phyloP scores from a whole-genome alignment of 2,329 filamentous ascomycete species.

The Aspergillus transmontanensis region DNA sequence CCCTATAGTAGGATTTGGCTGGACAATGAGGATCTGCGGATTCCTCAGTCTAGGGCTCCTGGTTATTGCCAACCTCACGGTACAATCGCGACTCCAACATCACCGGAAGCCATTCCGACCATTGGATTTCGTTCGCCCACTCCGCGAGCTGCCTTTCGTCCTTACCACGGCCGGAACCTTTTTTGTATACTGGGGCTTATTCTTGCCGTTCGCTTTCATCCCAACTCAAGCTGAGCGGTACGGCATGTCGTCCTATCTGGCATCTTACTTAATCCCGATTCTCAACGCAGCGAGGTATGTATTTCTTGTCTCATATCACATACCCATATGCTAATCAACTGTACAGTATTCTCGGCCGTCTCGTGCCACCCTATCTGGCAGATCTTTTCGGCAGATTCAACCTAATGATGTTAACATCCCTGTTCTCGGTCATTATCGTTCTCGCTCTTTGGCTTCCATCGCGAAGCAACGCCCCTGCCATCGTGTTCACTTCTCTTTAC shows the following conservation, averaged over 20 bases:
- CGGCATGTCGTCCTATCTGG: conserved; percentile 54
- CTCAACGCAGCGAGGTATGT: conserved; percentile 48
- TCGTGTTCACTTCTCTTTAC: conserved; percentile 68
- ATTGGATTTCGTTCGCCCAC: conserved; percentile 24
- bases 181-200: conserved; percentile 61
- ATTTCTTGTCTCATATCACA: neutral
- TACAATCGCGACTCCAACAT: neutral
- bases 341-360: conserved; percentile 1
- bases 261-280: conserved; percentile 57
- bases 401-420: neutral
- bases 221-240: conserved; percentile 49
- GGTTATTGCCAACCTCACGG: conserved; percentile 49
- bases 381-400: conserved; percentile 1
- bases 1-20: neutral
- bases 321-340: neutral
- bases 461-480: conserved; percentile 57
- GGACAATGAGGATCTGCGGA: neutral
- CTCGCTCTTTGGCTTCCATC: conserved; percentile 60
- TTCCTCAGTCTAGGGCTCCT: conserved; percentile 27
- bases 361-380: neutral
- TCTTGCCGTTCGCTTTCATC: conserved; percentile 59
- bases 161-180: conserved; percentile 25
- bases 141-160: conserved; percentile 26
- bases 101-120: neutral
- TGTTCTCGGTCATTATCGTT: neutral